Percentiles rank a stretch among this genome's conserved stretches.
phyloP scores from a whole-genome alignment of 306 rosid genomes.

The Vigna angularis region DNA sequence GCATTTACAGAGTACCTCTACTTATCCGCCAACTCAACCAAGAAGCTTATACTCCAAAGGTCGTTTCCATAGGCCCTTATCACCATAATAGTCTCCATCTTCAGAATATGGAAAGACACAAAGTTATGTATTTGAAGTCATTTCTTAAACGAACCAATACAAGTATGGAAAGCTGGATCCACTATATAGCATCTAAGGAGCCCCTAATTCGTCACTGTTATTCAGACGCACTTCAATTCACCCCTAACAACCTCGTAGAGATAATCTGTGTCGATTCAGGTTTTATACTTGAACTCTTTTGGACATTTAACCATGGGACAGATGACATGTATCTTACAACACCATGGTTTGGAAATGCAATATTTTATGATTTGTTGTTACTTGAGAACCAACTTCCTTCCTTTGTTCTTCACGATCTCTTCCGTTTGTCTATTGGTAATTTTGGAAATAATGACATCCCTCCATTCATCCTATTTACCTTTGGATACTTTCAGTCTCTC shows the following conservation, averaged over 20 bases:
- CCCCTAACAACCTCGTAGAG: conserved; percentile 15
- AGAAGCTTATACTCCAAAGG: conserved; percentile 48
- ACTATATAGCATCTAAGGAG: background rate
- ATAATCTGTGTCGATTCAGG: conserved; percentile 34
- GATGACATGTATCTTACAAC: too few species aligned
- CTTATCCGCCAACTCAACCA: conserved; percentile 30
- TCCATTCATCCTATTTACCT: conserved; percentile 31
- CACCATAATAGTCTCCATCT: conserved; percentile 18
- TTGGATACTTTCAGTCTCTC: conserved; percentile 18
- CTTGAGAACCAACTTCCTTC: conserved; percentile 48
- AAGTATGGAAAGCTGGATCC: background rate
- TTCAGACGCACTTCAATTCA: background rate
- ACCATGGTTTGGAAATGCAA: too few species aligned
- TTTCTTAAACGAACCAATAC: background rate
- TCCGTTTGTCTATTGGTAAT: too few species aligned
- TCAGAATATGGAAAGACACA: conserved; percentile 35
- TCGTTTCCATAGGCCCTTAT: conserved; percentile 52
- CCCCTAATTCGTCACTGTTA: background rate
- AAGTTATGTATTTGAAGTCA: conserved; percentile 26
- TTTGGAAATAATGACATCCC: too few species aligned
- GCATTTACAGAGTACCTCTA: conserved; percentile 47
- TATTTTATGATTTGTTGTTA: conserved; percentile 28
- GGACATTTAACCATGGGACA: too few species aligned
- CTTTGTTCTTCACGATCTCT: background rate
- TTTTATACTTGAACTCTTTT: conserved; percentile 40